Evolutionary conservation across 805 yeast species (phyloP).

Genomic region (Blastobotrys terrestris): DNA sequence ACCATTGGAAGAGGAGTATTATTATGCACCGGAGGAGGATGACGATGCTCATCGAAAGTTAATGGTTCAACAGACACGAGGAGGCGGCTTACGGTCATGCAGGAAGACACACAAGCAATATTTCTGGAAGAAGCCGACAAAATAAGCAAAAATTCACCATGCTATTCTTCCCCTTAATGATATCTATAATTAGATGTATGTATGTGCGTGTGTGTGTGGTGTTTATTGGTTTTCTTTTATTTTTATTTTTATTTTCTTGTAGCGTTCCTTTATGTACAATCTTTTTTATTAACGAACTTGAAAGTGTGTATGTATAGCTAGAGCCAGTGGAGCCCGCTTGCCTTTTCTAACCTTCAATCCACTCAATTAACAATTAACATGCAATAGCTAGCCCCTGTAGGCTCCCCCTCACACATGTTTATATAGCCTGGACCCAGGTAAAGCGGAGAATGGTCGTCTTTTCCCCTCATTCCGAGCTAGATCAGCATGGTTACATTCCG

Average conservation of each 20-base stretch:
- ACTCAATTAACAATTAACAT: no score
- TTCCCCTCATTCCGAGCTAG: no score
- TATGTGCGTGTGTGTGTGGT: neutral
- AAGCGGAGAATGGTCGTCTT: no score
- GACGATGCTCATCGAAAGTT: constrained; percentile 59
- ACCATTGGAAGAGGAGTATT: constrained; percentile 88
- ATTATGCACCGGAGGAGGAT: constrained; percentile 82
- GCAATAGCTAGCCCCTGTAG: no score
- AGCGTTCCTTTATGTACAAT: neutral
- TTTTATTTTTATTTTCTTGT: neutral
- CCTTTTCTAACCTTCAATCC: no score
- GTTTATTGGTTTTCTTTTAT: neutral
- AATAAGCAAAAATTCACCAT: constrained; percentile 1
- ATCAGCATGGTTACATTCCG: no score
- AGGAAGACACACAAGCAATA: constrained; percentile 86
- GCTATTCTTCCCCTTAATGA: neutral
- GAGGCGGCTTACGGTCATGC: constrained; percentile 80
- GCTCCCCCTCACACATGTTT: no score
- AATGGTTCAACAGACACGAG: constrained; percentile 71
- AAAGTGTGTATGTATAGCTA: no score
- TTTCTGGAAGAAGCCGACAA: constrained; percentile 24
- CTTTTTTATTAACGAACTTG: no score
- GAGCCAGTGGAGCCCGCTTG: no score
- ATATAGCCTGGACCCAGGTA: no score
- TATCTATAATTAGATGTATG: no score